phyloP scores from a whole-genome alignment of 2,329 filamentous ascomycete species.

The Penicillium psychrosexuale region DNA sequence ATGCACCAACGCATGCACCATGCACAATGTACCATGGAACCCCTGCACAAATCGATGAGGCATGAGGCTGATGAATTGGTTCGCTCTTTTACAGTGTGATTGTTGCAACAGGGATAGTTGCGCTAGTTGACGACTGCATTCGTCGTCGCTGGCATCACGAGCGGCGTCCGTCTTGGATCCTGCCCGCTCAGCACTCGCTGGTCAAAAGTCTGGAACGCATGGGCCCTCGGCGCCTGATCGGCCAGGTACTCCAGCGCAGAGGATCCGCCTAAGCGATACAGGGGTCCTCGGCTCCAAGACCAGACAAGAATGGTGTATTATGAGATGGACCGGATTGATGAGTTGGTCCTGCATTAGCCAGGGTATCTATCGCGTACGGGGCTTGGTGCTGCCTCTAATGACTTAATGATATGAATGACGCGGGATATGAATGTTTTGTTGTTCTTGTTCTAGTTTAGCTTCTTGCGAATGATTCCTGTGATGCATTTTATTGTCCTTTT shows the following conservation, averaged over 20 bases:
- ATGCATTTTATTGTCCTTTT: neutral
- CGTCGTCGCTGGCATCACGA: conserved; percentile 68
- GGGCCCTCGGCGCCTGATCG: conserved; percentile 60
- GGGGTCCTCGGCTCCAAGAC: neutral
- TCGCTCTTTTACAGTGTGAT: conserved; percentile 61
- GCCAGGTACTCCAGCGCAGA: conserved; percentile 60
- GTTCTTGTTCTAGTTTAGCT: conserved; percentile 7
- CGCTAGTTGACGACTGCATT: conserved; percentile 88
- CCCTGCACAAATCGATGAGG: neutral
- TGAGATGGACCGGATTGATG: neutral
- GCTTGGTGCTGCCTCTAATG: conserved; percentile 11
- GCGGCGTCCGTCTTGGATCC: conserved; percentile 50
- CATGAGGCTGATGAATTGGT: conserved; percentile 9
- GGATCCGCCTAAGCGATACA: conserved; percentile 31
- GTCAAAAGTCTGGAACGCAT: conserved; percentile 61
- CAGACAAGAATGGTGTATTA: neutral
- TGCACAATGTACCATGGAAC: neutral
- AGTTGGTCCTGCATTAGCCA: conserved; percentile 5
- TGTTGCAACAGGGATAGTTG: conserved; percentile 82
- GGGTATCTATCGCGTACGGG: too few species aligned
- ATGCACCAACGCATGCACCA: conserved; percentile 6
- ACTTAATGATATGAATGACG: conserved; percentile 10
- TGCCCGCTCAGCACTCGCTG: conserved; percentile 52
- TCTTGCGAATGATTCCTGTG: neutral
- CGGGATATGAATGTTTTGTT: neutral